Evolutionary conservation across 495 filamentous ascomycete species (phyloP), one percentile per base, ranked within the genome.

Genomic region (Aspergillus homomorphus): DNA sequence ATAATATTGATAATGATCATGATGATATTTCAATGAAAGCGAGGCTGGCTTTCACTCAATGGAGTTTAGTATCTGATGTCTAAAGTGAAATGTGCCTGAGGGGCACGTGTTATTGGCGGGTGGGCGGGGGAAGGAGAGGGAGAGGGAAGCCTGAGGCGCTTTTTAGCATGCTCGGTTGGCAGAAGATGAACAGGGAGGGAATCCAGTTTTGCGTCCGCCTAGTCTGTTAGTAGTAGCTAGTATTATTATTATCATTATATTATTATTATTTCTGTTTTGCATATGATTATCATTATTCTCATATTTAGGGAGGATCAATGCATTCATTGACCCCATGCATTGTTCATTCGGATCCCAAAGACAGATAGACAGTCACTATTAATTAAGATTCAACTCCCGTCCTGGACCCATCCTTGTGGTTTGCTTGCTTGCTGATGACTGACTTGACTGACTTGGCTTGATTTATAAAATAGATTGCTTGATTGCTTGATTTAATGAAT

Each of bases 81-180:
- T 9, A 38, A 38, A 38, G 33, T 38, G 33, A 38, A 38, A 38
- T 51, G 48, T 51, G 48, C 48, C 48, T 51, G 48, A 51, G 48
- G 48, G 48, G 48, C 48, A 51, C 48, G 48, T 51, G 48, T 51
- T n/a, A 51, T 50, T 50, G 48, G 48, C 48, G 48, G 48, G 30
- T 23, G 48, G 48, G 23, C 22, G n/a, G 22, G 48, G 23, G 12
- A 44, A 18, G 15, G 15, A 16, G 42, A 44, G 45, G 19, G n/a
- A n/a, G 12, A 38, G 33, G 33, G 33, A 38, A 51, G 48, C 48
- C 48, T 51, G 48, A 51, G 48, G 48, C 48, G 48, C 24, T 28
- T 18, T 51, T 30, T 30, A n/a, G 2, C 23, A 19, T n/a, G n/a
- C n/a, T n/a, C n/a, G n/a, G n/a, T n/a, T n/a, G n/a, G n/a, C n/a